These are phyloP conservation scores for Dalbergia cultrata DNA, from an alignment of 306 rosid species.

Conservation along the genomic window DNA sequence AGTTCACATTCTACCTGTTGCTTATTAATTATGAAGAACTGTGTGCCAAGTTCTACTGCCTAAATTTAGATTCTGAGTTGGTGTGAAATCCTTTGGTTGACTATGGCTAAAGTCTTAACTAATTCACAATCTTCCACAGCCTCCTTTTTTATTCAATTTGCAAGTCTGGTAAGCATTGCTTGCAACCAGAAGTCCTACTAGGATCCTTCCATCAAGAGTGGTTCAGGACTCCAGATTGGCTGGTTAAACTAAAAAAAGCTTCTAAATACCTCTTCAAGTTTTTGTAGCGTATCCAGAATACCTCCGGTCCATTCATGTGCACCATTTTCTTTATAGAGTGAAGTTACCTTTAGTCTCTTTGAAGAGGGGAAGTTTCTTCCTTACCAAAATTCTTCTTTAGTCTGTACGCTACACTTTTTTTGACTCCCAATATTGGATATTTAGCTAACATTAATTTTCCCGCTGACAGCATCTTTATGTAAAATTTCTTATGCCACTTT, in stretches of 20 bases:
- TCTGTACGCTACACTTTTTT: not conserved
- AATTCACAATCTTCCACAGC: not conserved
- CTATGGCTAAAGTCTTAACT: conserved; percentile 3
- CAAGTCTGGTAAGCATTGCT: conserved; percentile 10
- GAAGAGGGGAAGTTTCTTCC: not conserved
- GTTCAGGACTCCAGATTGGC: conserved; percentile 6
- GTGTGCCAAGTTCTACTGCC: not conserved
- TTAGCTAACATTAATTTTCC: not conserved
- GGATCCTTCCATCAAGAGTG: conserved; percentile 8
- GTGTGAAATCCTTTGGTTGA: conserved; percentile 12
- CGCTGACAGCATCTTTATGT: not conserved
- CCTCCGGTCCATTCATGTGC: not conserved
- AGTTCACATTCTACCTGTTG: not conserved
- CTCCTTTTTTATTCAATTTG: not conserved
- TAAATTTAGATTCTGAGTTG: conserved; percentile 14
- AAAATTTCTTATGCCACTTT: not conserved
- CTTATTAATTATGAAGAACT: not conserved
- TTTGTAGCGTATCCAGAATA: conserved; percentile 27
- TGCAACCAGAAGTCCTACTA: conserved; percentile 12
- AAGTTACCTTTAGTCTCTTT: conserved; percentile 17
- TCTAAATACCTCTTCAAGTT: conserved; percentile 33
- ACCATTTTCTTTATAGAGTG: not conserved
- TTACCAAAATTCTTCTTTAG: not conserved
- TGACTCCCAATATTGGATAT: not conserved
- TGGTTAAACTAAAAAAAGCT: not conserved